Base-by-base conservation (phyloP, 2,329 filamentous ascomycete genomes). In the Immersiporthe knoxdaviesiana region DNA sequence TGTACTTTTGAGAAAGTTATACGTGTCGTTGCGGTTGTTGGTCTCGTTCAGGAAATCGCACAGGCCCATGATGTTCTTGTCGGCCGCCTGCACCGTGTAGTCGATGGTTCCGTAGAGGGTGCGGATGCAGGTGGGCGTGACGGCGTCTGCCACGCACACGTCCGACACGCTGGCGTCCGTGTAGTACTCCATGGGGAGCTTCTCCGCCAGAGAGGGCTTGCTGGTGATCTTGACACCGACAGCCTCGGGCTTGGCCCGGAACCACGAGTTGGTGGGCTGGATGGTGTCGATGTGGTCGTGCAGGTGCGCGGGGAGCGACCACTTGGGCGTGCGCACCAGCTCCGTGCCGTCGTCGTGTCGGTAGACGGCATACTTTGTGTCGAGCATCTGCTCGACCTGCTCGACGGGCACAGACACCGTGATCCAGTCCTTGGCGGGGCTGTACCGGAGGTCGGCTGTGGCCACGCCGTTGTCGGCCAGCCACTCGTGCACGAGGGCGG, bases 401-500 rank as follows among this genome's bases (percentile, higher is more conserved):
- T 80, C 77, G 24, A 90, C 81, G 1, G 86, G 83, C 1, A 84
- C 79, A 0, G 74, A 74, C 65, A 84, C 81, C 63, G 81, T 80
- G 50, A 87, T 74, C 76, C 81, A 82, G 24, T 79, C 76, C 74
- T 84, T 85, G 50, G 86, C 84, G 0, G 84, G 79, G 0, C 77
- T 77, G 12, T 78, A 73, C 27, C 78, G 76, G 10, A 71, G 61
- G 14, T 61, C 47, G 30, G 78, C 75, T 18, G 76, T 72, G 11
- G 76, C 75, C 62, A 89, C 82, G 64, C 82, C 86, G 75, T 87
- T 83, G 71, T 84, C 83, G 35, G 76, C 76, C 16, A 90, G 81
- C 87, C 86, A 89, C 64, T 86, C 82, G 65, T 85, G 82, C 11
- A 89, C 84, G 27, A 85, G 80, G 41, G 83, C 76, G 21, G 84